Base-by-base conservation (phyloP, 2,329 filamentous ascomycete genomes). In the Sporothrix curviconia region DNA sequence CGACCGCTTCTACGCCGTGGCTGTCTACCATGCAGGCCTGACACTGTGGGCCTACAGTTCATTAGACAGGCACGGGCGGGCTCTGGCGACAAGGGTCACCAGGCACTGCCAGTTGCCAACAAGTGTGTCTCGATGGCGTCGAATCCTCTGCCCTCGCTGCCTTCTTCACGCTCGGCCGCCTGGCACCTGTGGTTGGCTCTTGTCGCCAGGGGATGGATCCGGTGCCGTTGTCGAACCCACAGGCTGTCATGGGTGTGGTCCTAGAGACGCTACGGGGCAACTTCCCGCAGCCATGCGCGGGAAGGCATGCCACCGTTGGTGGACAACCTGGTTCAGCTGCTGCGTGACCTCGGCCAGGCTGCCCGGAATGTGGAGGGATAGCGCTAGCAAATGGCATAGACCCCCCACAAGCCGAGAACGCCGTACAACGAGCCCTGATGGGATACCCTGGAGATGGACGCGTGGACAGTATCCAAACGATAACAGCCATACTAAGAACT, bases 11-110 rank as follows among this genome's bases (percentile, higher is more conserved):
- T 81, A 83, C 60, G 84, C 85, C 0, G 80, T 89, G 7, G 83
- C 81, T 0, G 78, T 89, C 0, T 87, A 89, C 65, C 86, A 89
- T 66, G 85, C 84, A 4, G 78, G 80, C 12, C 72, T 90, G 4
- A 81, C 82, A 0, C 72, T 90, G 40, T 90, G 87, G 87, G 80
- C 80, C 0, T 88, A 86, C 62, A 84, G 85, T 0, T 89, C 0
- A 74, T 85, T 4, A 28, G 47, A 5, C 43, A 39, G 19, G 37
- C 36, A 17, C 15, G 11, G 17, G 17, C 12, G n/a, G n/a, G n/a
- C 25, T 15, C 22, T 15, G 14, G 5, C 37, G 43, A 56, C 8
- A 43, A 37, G 14, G 19, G 22, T 1, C 6, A 14, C 19, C 11
- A 30, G n/a, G 17, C 30, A 36, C 12, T 14, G 2, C 19, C 46